These are phyloP conservation scores for Coemansia nantahalensis DNA, from an alignment of 192 early-diverging fungal species.

Conservation along the genomic window DNA sequence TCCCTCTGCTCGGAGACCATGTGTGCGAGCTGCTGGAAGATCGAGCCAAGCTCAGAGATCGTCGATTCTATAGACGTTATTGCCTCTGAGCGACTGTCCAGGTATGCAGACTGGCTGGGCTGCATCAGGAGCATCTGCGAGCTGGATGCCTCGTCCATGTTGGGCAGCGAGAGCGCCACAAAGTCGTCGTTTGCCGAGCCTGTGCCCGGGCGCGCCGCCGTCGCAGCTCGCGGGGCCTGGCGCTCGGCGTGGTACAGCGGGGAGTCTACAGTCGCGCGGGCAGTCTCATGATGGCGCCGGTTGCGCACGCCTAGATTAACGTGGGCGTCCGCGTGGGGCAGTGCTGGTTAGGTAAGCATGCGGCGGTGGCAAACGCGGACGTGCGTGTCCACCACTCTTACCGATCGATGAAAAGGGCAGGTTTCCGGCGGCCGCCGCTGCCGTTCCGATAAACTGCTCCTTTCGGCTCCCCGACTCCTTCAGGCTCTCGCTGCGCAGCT, in stretches of 20 bases:
- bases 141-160: slow-evolving; percentile 57
- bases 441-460: slow-evolving; percentile 80
- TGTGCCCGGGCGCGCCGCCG: slow-evolving; percentile 9
- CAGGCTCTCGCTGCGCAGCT: slow-evolving; percentile 93
- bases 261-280: slow-evolving; percentile 45
- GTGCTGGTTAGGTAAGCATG: background rate
- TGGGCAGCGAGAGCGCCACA: slow-evolving; percentile 54
- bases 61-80: slow-evolving; percentile 97
- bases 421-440: slow-evolving; percentile 19
- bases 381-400: slow-evolving; percentile 8
- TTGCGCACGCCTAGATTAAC: slow-evolving; percentile 43
- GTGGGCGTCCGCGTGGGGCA: background rate
- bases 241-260: slow-evolving; percentile 58
- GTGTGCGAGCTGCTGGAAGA: slow-evolving; percentile 82
- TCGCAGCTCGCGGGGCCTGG: slow-evolving; percentile 16
- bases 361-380: slow-evolving; percentile 3
- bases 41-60: slow-evolving; percentile 90
- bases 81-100: slow-evolving; percentile 85
- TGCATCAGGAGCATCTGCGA: slow-evolving; percentile 68
- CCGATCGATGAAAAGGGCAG: slow-evolving; percentile 29
- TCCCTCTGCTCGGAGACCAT: slow-evolving; percentile 88
- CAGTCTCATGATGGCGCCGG: slow-evolving; percentile 25
- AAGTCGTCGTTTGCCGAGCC: slow-evolving; percentile 41
- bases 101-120: slow-evolving; percentile 71
- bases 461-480: slow-evolving; percentile 84